These are phyloP conservation scores for Neocatenulostroma microsporum DNA, from an alignment of 2,329 filamentous ascomycete species.

Conservation along the genomic window DNA sequence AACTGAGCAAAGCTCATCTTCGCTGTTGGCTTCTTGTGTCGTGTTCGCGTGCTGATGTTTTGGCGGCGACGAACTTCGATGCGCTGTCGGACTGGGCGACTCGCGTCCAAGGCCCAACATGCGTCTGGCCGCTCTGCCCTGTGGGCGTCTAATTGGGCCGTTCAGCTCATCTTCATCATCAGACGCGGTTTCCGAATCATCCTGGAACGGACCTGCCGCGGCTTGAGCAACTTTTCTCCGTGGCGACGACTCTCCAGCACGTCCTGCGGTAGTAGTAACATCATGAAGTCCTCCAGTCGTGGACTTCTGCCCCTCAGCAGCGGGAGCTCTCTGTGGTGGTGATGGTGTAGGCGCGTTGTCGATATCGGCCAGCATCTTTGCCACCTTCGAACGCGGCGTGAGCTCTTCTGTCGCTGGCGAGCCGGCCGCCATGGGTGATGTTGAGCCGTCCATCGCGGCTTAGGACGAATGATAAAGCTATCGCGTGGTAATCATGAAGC, in stretches of 20 bases:
- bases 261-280: too few relatives aligned
- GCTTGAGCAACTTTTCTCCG: too few relatives aligned
- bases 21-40: slow-evolving; percentile 7
- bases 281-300: too few relatives aligned
- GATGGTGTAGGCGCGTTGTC: slow-evolving; percentile 19
- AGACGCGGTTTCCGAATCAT: slow-evolving; percentile 13
- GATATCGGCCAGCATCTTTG: slow-evolving; percentile 20
- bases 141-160: slow-evolving; percentile 15
- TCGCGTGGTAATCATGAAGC: neutral
- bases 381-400: slow-evolving; percentile 18
- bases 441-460: slow-evolving; percentile 6
- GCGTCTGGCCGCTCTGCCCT: slow-evolving; percentile 23
- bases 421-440: slow-evolving; percentile 1
- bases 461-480: neutral
- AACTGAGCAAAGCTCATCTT: slow-evolving; percentile 25
- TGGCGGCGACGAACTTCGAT: slow-evolving; percentile 6
- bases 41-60: neutral
- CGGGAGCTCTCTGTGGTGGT: slow-evolving; percentile 12
- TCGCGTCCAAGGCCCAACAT: slow-evolving; percentile 18
- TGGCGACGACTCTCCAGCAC: too few relatives aligned
- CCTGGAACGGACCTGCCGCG: too few relatives aligned
- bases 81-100: slow-evolving; percentile 1
- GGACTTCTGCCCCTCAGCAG: too few relatives aligned
- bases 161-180: slow-evolving; percentile 12
- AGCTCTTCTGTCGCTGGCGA: slow-evolving; percentile 10